phyloP scores from a whole-genome alignment of 441 rosid genomes.

The Bruguiera hainesii region DNA sequence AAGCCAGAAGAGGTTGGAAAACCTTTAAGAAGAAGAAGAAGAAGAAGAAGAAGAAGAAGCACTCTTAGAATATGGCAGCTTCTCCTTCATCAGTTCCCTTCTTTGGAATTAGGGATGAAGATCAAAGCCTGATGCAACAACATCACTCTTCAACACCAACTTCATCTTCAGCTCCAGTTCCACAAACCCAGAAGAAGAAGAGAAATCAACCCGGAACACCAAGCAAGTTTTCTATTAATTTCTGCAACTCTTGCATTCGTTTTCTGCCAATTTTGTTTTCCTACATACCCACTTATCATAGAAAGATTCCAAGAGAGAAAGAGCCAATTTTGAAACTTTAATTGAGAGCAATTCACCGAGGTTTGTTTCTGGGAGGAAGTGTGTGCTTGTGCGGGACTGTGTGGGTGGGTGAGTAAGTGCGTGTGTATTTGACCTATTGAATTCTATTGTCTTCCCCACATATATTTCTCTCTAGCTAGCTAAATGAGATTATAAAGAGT shows the following conservation, averaged over 20 bases:
- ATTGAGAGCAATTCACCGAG: too few relatives aligned
- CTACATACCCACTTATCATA: not conserved
- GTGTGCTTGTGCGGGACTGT: too few relatives aligned
- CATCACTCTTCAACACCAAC: constrained; percentile 41
- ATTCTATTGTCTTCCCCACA: constrained; percentile 13
- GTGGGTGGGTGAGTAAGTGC: too few relatives aligned
- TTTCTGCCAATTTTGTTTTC: constrained; percentile 3
- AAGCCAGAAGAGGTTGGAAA: not conserved
- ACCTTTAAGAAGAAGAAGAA: not conserved
- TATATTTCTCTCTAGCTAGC: not conserved
- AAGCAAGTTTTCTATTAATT: constrained; percentile 50
- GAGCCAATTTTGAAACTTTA: too few relatives aligned
- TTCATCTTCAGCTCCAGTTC: constrained; percentile 37
- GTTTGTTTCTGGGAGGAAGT: too few relatives aligned
- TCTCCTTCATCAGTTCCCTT: constrained; percentile 64
- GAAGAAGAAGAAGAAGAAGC: constrained; percentile 2
- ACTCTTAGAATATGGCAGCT: constrained; percentile 47
- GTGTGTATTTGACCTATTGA: too few relatives aligned
- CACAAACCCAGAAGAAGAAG: constrained; percentile 56
- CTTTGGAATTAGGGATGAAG: constrained; percentile 50
- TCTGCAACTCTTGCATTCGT: not conserved
- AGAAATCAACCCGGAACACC: constrained; percentile 90
- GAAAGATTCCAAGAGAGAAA: not conserved
- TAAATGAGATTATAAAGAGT: not conserved
- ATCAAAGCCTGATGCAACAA: constrained; percentile 45